Evolutionary conservation across 2,329 filamentous ascomycete genomes (phyloP), one percentile per base, ranked within the genome.

Genomic region (Ceratocystis lukuohia): DNA sequence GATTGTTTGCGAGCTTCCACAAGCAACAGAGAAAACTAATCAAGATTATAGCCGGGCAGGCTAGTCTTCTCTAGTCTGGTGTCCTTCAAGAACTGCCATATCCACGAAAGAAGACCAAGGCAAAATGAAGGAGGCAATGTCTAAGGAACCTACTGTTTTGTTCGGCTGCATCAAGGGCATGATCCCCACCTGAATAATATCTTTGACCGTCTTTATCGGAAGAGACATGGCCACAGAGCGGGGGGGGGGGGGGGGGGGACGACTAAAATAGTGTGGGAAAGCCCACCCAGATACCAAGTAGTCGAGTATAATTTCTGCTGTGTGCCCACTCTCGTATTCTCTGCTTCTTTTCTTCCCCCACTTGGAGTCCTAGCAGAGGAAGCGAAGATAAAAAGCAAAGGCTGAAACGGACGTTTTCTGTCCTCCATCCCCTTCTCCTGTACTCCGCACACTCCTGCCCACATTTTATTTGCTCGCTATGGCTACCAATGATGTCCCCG

Each of bases 401-500:
- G 17, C 28, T 46, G 46, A 48, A 50, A 15, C 30, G 62, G 62
- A 10, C 44, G 5, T 17, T 28, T 53, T 64, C 28, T 37, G 41
- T 41, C 25, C 30, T 30, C 44, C 44, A 46, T 46, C n/a, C 33
- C n/a, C 33, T 5, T 17, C 22, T 28, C 59, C 37, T 25, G 30
- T 20, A 59, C 37, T 62, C 10, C 4, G 25, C 4, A 15, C 28
- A 12, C 33, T 37, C 33, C 25, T 2, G 15, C 12, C 7, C 56
- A 37, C 33, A 3, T 62, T 15, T 57, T 41, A 53, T 10, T 28
- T 37, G 46, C 33, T 20, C 65, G 72, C 62, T 17, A 74, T 74
- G 69, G 70, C 74, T 64, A 70, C 72, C 63, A 72, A 71, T 66
- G 74, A 76, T 65, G 70, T 63, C 62, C 69, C 73, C 56, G 76